phyloP scores from a whole-genome alignment of 2,329 filamentous ascomycete species.

The Ascochyta rabiei region DNA sequence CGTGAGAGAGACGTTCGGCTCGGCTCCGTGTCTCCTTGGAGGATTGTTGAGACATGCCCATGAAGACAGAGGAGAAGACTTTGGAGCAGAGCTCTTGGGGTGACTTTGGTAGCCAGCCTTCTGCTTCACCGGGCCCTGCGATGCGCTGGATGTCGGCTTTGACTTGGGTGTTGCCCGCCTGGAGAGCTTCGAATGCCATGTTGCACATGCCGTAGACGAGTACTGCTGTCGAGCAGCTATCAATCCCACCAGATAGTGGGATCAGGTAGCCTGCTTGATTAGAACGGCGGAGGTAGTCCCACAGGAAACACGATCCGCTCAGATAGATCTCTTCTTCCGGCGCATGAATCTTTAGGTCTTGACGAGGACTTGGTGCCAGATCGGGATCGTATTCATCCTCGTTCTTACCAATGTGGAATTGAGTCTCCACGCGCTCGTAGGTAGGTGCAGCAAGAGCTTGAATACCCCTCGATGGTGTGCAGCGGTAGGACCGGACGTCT shows the following conservation, averaged over 20 bases:
- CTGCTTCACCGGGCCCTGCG: slow-evolving; percentile 54
- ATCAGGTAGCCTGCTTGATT: slow-evolving; percentile 62
- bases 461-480: slow-evolving; percentile 60
- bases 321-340: slow-evolving; percentile 70
- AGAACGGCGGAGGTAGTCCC: slow-evolving; percentile 65
- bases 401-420: slow-evolving; percentile 53
- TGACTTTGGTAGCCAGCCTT: slow-evolving; percentile 59
- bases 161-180: slow-evolving; percentile 60
- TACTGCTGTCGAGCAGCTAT: slow-evolving; percentile 57
- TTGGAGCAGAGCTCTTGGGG: slow-evolving; percentile 65
- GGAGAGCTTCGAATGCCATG: slow-evolving; percentile 60
- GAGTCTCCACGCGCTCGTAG: slow-evolving; percentile 55
- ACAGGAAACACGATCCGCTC: slow-evolving; percentile 70
- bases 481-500: slow-evolving; percentile 68
- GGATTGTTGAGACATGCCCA: slow-evolving; percentile 28
- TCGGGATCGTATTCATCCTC: slow-evolving; percentile 53
- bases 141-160: slow-evolving; percentile 61
- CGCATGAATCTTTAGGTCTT: slow-evolving; percentile 60
- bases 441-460: slow-evolving; percentile 60
- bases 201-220: slow-evolving; percentile 56
- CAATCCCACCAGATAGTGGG: slow-evolving; percentile 65
- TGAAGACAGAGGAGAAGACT: slow-evolving; percentile 61
- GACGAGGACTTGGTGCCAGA: slow-evolving; percentile 53
- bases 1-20: slow-evolving; percentile 64
- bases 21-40: slow-evolving; percentile 58